Percentiles rank a stretch among this genome's conserved stretches.
Conservation (phyloP, 768 basidiomycete genomes). For the Daedaleopsis sinensis region DNA sequence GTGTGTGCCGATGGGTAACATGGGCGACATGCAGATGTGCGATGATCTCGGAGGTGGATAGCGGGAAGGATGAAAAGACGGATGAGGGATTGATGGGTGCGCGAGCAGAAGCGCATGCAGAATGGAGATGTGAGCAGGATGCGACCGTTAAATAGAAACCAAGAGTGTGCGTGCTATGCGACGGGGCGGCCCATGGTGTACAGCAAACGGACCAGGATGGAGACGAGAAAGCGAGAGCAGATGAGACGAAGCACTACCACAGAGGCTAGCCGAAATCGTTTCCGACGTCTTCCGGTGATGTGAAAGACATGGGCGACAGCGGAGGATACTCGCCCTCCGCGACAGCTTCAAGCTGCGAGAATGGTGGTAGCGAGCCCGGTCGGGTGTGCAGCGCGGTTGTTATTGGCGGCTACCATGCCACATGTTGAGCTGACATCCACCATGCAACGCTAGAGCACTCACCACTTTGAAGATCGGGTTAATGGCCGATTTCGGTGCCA, state of each 20-base stretch:
- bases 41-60: neutral
- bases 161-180: conserved; percentile 27
- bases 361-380: conserved; percentile 62
- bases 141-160: conserved; percentile 23
- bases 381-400: conserved; percentile 20
- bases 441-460: conserved; percentile 39
- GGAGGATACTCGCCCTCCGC: conserved; percentile 77
- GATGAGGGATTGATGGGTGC: conserved; percentile 1
- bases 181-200: conserved; percentile 13
- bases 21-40: neutral
- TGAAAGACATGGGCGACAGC: conserved; percentile 77
- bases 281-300: conserved; percentile 48
- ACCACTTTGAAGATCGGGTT: conserved; percentile 94
- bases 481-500: conserved; percentile 68
- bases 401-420: conserved; percentile 24
- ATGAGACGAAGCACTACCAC: conserved; percentile 5
- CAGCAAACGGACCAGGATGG: conserved; percentile 12
- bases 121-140: conserved; percentile 21
- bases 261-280: conserved; percentile 29
- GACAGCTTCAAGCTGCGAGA: conserved; percentile 80
- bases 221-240: conserved; percentile 3
- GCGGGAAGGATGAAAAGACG: conserved; percentile 1
- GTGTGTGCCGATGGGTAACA: conserved; percentile 1
- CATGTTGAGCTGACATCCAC: neutral
- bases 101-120: conserved; percentile 11